These are phyloP conservation scores for Dictyostelium intermedium DNA, from an alignment of 78 protist genomes.

Conservation along the genomic window DNA sequence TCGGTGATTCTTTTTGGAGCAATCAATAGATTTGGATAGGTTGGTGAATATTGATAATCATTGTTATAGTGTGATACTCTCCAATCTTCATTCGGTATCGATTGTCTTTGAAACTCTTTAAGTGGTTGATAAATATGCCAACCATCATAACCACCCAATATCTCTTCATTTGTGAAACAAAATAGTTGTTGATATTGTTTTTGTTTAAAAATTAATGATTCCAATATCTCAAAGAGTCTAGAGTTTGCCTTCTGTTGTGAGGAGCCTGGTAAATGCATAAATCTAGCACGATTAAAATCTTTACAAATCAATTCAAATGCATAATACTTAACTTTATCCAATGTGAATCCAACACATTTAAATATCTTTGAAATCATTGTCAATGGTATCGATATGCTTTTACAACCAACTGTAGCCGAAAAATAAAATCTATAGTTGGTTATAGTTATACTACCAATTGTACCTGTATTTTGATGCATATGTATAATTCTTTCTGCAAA, in stretches of 20 bases:
- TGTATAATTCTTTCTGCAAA: conserved; percentile 38
- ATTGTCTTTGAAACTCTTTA: conserved; percentile 57
- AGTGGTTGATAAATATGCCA: conserved; percentile 74
- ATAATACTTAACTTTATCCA: conserved; percentile 61
- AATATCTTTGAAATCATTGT: conserved; percentile 26
- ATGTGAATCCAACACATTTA: conserved; percentile 68
- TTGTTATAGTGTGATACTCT: conserved; percentile 34
- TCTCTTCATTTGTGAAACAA: conserved; percentile 31
- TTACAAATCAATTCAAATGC: conserved; percentile 57
- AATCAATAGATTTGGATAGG: conserved; percentile 81
- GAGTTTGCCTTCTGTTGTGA: conserved; percentile 57
- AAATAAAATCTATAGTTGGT: conserved; percentile 65
- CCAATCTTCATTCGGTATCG: conserved; percentile 64
- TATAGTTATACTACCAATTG: conserved; percentile 48
- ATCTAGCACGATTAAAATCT: conserved; percentile 46
- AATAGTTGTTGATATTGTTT: conserved; percentile 39
- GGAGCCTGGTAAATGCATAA: conserved; percentile 58
- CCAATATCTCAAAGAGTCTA: conserved; percentile 54
- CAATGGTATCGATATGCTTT: conserved; percentile 8
- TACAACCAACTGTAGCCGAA: neutral
- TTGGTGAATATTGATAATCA: conserved; percentile 56
- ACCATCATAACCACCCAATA: conserved; percentile 10
- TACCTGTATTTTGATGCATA: conserved; percentile 59
- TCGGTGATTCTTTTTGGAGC: conserved; percentile 82
- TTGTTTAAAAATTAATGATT: conserved; percentile 22